phyloP scores from a whole-genome alignment of 1,284 basidiomycete species.

The Blastosporella zonata region DNA sequence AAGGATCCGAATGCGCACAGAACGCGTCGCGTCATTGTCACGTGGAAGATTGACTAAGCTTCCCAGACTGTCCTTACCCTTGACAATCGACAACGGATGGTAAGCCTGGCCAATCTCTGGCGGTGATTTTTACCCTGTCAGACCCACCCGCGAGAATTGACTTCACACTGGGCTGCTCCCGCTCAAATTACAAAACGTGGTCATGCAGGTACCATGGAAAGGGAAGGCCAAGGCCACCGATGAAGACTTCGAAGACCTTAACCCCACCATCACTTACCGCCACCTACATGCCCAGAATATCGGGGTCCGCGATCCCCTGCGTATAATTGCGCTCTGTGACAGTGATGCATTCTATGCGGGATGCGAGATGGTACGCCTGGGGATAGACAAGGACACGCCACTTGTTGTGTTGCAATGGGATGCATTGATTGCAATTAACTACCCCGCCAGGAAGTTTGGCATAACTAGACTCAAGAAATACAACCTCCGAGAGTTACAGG shows the following conservation, averaged over 20 bases:
- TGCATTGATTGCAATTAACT: constrained; percentile 89
- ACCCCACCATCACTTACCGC: constrained; percentile 69
- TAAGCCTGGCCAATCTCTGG: too few relatives aligned
- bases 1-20: too few relatives aligned
- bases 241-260: constrained; percentile 55
- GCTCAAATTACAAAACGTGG: not conserved
- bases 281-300: constrained; percentile 63
- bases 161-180: not conserved
- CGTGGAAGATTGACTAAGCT: constrained; percentile 3
- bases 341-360: constrained; percentile 92
- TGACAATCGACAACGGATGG: too few relatives aligned
- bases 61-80: too few relatives aligned
- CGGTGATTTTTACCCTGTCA: not conserved
- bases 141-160: not conserved
- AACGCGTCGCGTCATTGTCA: constrained; percentile 8
- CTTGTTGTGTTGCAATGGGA: constrained; percentile 95
- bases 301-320: constrained; percentile 66
- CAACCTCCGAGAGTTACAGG: constrained; percentile 74
- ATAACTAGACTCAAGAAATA: constrained; percentile 83
- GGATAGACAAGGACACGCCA: constrained; percentile 70
- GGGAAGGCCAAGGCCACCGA: constrained; percentile 49
- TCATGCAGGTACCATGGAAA: constrained; percentile 34
- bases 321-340: constrained; percentile 88
- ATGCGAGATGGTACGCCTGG: constrained; percentile 85
- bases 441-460: constrained; percentile 86